Base-by-base conservation (phyloP, 208 protist genomes). In the Spironucleus salmonicida region DNA sequence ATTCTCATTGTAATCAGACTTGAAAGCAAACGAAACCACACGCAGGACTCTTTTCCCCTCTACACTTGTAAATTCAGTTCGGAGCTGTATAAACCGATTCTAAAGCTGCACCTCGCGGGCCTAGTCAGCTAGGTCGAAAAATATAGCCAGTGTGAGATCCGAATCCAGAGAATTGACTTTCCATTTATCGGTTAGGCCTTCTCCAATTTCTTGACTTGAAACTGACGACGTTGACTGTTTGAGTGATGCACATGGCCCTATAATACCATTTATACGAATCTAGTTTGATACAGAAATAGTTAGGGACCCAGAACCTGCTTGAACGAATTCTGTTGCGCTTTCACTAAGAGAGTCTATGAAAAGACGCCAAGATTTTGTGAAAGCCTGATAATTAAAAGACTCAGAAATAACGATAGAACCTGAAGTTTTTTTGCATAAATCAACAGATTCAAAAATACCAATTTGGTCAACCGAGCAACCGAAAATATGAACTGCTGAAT, bases 341-440 rank as follows among this genome's bases (percentile, higher is more conserved):
- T 71, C 64, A 27, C 9, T 19, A n/a, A 45, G 40, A 2, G 11
- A 11, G 4, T 71, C 64, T 42, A 71, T 9, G 64, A 71, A 71
- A 45, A n/a, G 4, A 23, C 64, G 2, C 64, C 64, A 71, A 15
- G 30, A 42, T 49, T 38, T n/a, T 71, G 38, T 45, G 38, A 71
- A 71, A 27, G 64, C 64, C 7, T 11, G 34, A 71, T 71, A 71
- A 45, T 15, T 42, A 38, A 42, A 71, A 19, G 64, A 71, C 34
- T 71, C 64, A 45, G 64, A 40, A 38, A 71, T 71, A n/a, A 71
- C 9, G 32, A 71, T 71, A 71, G 26, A 15, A 15, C 64, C 64
- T 42, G 32, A 9, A 57, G 64, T 71, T n/a, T 42, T 4, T n/a
- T 4, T 71, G 38, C 23, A 29, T 38, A 71, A 23, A 23, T n/a